Percentiles rank a stretch among this genome's conserved stretches.
These are phyloP conservation scores for Suillus clintonianus DNA, from an alignment of 768 basidiomycete species.

Conservation along the genomic window DNA sequence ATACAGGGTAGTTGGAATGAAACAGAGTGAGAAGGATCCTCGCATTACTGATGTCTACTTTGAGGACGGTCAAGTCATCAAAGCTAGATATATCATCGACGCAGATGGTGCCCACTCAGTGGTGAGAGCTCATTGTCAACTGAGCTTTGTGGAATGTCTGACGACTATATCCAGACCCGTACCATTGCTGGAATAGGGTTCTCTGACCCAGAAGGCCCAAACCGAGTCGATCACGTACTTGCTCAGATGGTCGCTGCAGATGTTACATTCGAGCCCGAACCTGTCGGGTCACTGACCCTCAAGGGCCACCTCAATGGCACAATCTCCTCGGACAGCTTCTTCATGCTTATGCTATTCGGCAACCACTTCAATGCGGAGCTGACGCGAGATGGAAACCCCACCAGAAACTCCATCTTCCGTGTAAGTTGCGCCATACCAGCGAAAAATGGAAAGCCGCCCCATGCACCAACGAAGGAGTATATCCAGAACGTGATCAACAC, in stretches of 20 bases:
- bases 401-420: constrained; percentile 30
- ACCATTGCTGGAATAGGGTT: constrained; percentile 42
- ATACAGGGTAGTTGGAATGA: constrained; percentile 41
- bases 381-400: not conserved
- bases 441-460: constrained; percentile 30
- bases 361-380: not conserved
- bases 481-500: constrained; percentile 1
- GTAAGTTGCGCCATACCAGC: constrained; percentile 38
- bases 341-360: constrained; percentile 37
- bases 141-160: not conserved
- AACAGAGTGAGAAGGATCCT: constrained; percentile 24
- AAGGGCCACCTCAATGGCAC: constrained; percentile 21
- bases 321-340: constrained; percentile 28
- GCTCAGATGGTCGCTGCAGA: constrained; percentile 49
- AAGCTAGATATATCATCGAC: constrained; percentile 48
- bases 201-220: constrained; percentile 40
- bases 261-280: constrained; percentile 39
- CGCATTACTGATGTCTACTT: constrained; percentile 42
- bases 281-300: not conserved
- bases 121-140: constrained; percentile 27
- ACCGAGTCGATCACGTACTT: constrained; percentile 21
- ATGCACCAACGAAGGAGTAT: constrained; percentile 6
- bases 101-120: constrained; percentile 52
- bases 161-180: constrained; percentile 38
- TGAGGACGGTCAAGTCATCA: constrained; percentile 46